These are phyloP conservation scores for Diutina scorzettiae DNA, from an alignment of 1,139 yeast species.

Conservation along the genomic window DNA sequence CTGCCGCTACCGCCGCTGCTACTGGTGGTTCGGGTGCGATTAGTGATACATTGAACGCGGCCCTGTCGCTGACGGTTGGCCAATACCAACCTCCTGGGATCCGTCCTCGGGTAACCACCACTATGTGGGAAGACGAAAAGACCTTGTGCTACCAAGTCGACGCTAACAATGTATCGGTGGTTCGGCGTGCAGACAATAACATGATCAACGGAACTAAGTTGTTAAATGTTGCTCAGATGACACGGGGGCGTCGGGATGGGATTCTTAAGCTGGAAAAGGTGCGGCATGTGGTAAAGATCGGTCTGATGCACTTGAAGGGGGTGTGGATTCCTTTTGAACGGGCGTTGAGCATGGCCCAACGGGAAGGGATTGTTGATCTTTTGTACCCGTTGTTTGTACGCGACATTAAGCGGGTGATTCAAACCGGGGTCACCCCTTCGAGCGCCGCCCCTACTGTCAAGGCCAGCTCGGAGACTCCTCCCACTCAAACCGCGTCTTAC, in stretches of 20 bases:
- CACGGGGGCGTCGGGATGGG: conserved; percentile 93
- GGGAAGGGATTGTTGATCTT: conserved; percentile 77
- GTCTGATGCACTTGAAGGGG: conserved; percentile 94
- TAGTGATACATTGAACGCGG: conserved; percentile 9
- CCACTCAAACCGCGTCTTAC: neutral
- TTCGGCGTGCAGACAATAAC: conserved; percentile 83
- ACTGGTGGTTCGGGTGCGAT: conserved; percentile 9
- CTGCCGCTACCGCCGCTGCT: conserved; percentile 7
- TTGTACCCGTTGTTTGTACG: conserved; percentile 82
- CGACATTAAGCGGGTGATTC: conserved; percentile 66
- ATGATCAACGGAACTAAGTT: conserved; percentile 94
- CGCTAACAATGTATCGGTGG: conserved; percentile 83
- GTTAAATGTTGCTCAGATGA: conserved; percentile 87
- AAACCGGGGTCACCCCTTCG: conserved; percentile 35
- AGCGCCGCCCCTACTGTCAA: conserved; percentile 7
- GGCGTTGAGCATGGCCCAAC: conserved; percentile 82
- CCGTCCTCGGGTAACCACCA: conserved; percentile 82
- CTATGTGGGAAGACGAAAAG: conserved; percentile 96
- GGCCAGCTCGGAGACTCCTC: conserved; percentile 8
- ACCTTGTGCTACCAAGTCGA: conserved; percentile 93
- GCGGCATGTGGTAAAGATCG: conserved; percentile 88
- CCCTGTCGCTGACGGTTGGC: conserved; percentile 25
- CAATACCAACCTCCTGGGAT: conserved; percentile 42
- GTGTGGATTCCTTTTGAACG: conserved; percentile 97
- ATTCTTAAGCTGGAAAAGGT: conserved; percentile 79